Percentiles rank a stretch among this genome's conserved stretches.
Conservation (phyloP, 192 early-diverging fungal genomes). For the Coemansia sp. region DNA sequence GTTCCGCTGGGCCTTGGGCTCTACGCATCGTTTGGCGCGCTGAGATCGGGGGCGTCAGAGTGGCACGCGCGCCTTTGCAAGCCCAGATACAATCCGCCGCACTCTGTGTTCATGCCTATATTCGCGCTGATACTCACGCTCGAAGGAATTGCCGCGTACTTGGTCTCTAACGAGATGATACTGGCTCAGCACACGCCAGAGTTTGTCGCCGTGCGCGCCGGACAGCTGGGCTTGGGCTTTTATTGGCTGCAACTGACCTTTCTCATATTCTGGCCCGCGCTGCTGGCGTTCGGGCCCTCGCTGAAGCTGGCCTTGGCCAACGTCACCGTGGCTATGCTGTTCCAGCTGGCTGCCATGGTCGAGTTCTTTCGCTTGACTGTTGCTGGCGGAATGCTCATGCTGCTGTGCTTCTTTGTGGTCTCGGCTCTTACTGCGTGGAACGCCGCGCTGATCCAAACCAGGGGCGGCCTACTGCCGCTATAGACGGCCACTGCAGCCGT, state of each 20-base stretch:
- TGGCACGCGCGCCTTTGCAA: conserved; percentile 50
- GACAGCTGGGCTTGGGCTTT: conserved; percentile 43
- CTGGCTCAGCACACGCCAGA: conserved; percentile 29
- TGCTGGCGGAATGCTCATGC: conserved; percentile 36
- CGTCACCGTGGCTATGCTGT: conserved; percentile 21
- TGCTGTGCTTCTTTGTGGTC: conserved; percentile 23
- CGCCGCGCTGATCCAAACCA: conserved; percentile 30
- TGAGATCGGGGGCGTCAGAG: conserved; percentile 20
- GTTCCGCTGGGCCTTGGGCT: conserved; percentile 40
- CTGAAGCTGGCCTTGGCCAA: conserved; percentile 40
- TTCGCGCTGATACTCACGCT: conserved; percentile 26
- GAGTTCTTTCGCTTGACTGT: conserved; percentile 46
- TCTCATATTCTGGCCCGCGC: conserved; percentile 41
- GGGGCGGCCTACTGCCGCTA: conserved; percentile 8
- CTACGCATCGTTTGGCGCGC: conserved; percentile 18
- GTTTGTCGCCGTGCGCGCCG: conserved; percentile 31
- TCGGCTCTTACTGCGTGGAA: conserved; percentile 42
- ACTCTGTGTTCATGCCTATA: conserved; percentile 27
- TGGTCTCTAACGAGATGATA: conserved; percentile 39
- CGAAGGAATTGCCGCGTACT: conserved; percentile 36
- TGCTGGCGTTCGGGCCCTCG: conserved; percentile 35
- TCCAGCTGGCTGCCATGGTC: conserved; percentile 36
- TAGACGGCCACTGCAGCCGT: neutral
- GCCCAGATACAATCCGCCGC: conserved; percentile 40
- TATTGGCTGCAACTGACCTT: conserved; percentile 52